Conservation (phyloP, 2,329 filamentous ascomycete genomes). For the Ceratocystis eucalypticola region DNA sequence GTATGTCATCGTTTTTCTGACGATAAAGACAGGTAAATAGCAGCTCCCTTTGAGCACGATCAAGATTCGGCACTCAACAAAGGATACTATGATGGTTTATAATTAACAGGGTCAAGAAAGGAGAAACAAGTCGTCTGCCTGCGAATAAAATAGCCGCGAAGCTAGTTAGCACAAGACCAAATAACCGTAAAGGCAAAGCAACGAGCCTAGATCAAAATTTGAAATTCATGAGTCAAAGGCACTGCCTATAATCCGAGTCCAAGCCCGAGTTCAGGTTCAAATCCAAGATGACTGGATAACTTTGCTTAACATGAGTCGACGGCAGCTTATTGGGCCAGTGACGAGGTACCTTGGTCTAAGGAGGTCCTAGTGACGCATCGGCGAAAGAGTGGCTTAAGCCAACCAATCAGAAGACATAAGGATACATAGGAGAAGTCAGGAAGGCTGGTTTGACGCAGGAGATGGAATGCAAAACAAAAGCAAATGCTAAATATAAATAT, state of each 20-base stretch:
- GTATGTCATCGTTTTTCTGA: constrained; percentile 16
- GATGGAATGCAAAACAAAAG: neutral
- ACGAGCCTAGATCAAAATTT: neutral
- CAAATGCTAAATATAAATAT: neutral
- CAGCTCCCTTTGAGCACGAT: neutral
- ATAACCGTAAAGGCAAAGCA: neutral
- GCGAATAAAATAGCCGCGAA: neutral
- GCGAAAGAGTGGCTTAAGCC: neutral
- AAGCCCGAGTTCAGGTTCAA: neutral
- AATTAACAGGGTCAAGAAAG: neutral
- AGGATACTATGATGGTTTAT: neutral
- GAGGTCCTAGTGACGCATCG: constrained; percentile 12
- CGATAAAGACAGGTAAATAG: constrained; percentile 8
- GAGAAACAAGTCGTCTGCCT: neutral
- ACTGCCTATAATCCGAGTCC: neutral
- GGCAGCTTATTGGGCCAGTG: neutral
- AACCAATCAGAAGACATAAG: constrained; percentile 7
- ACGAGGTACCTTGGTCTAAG: neutral
- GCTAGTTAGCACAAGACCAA: neutral
- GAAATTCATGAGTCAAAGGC: neutral
- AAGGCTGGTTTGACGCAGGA: neutral
- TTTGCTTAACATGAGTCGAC: neutral
- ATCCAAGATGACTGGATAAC: neutral
- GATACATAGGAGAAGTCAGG: neutral
- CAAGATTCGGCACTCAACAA: neutral